Evolutionary conservation across 805 yeast genomes (phyloP).

Genomic region (Tetrapisispora fleetii): DNA sequence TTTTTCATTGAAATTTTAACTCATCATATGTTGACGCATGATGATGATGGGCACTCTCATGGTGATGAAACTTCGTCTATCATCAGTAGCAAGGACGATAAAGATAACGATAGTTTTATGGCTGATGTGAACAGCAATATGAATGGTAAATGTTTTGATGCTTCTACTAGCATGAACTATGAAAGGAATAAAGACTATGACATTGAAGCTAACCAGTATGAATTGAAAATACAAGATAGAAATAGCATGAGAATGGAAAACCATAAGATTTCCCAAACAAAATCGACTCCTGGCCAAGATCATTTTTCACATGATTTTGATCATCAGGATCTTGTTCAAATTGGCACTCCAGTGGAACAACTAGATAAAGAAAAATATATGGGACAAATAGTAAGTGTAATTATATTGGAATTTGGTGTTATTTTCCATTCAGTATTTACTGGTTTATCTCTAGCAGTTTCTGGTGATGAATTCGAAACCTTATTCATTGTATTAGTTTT

Average conservation of each 20-base stretch:
- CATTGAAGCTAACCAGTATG: slow-evolving; percentile 1
- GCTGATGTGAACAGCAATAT: not conserved
- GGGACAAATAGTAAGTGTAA: slow-evolving; percentile 45
- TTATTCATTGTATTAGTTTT: slow-evolving; percentile 57
- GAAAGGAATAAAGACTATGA: not conserved
- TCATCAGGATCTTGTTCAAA: slow-evolving; percentile 11
- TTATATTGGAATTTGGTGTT: slow-evolving; percentile 62
- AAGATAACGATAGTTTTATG: not conserved
- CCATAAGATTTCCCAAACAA: not conserved
- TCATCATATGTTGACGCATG: slow-evolving; percentile 33
- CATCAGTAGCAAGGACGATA: not conserved
- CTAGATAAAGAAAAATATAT: slow-evolving; percentile 37
- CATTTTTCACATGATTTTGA: slow-evolving; percentile 7
- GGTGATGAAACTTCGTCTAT: not conserved
- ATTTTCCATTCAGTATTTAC: slow-evolving; percentile 68
- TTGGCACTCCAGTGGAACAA: slow-evolving; percentile 9
- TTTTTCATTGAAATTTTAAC: slow-evolving; percentile 43
- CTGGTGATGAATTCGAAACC: slow-evolving; percentile 54
- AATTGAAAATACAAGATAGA: not conserved
- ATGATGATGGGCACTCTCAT: slow-evolving; percentile 11
- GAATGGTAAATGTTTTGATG: not conserved
- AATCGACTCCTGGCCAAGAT: slow-evolving; percentile 8
- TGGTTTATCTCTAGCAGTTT: slow-evolving; percentile 56
- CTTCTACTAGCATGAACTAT: not conserved
- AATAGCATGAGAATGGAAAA: not conserved